phyloP scores from a whole-genome alignment of 192 early-diverging fungal genomes.

The Bifiguratus adelaidae region DNA sequence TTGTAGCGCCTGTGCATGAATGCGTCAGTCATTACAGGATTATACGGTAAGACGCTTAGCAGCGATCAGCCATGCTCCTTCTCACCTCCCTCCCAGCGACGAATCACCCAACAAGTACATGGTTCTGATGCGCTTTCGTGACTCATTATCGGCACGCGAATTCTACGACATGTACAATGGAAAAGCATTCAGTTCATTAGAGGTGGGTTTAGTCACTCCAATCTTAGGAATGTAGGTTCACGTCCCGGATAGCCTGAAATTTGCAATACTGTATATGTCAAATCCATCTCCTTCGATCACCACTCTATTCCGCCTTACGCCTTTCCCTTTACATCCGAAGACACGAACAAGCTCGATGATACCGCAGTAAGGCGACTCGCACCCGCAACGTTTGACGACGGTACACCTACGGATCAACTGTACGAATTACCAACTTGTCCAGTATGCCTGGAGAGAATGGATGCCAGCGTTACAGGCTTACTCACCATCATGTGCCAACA shows the following conservation, averaged over 20 bases:
- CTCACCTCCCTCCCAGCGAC: constrained; percentile 41
- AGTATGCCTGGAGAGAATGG: constrained; percentile 94
- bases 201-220: constrained; percentile 23
- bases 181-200: constrained; percentile 72
- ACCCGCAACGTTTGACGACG: background rate
- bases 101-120: constrained; percentile 78
- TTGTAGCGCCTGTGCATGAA: constrained; percentile 59
- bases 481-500: constrained; percentile 92
- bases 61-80: background rate
- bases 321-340: constrained; percentile 42
- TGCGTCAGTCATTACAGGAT: constrained; percentile 68
- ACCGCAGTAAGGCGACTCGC: background rate
- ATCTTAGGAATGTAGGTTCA: background rate
- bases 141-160: constrained; percentile 35
- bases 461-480: constrained; percentile 77
- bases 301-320: constrained; percentile 45
- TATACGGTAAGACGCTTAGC: constrained; percentile 25
- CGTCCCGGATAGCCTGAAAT: constrained; percentile 45
- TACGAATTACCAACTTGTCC: constrained; percentile 89
- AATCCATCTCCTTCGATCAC: constrained; percentile 53
- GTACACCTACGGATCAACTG: constrained; percentile 8
- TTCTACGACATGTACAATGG: constrained; percentile 81
- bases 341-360: background rate
- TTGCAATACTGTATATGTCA: constrained; percentile 75
- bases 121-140: constrained; percentile 75